Conservation (phyloP, 805 yeast species). For the Nakazawaea wickerhamii region DNA sequence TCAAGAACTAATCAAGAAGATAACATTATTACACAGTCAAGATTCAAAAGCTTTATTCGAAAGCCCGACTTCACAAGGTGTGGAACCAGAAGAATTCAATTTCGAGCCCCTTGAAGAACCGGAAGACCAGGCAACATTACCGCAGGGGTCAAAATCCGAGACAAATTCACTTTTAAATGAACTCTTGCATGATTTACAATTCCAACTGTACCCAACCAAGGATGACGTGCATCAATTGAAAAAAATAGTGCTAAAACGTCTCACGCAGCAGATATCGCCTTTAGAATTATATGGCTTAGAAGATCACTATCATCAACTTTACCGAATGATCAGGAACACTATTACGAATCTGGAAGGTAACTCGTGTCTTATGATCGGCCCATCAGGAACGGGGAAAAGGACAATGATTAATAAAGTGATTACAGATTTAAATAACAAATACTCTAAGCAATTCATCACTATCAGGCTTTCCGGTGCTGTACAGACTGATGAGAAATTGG, state of each 20-base stretch:
- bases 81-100: background rate
- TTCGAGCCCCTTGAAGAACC: background rate
- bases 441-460: constrained; percentile 50
- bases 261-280: constrained; percentile 1
- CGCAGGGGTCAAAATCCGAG: no score
- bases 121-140: background rate
- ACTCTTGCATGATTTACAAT: background rate
- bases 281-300: constrained; percentile 29
- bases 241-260: constrained; percentile 1
- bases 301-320: constrained; percentile 44
- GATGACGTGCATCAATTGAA: constrained; percentile 2
- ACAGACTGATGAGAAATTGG: constrained; percentile 70
- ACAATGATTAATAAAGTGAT: constrained; percentile 56
- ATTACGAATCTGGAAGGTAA: constrained; percentile 69
- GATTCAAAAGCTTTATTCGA: constrained; percentile 3
- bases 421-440: constrained; percentile 32
- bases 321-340: constrained; percentile 56
- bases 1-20: background rate
- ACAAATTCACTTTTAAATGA: background rate
- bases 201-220: background rate
- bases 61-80: background rate
- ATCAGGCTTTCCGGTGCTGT: constrained; percentile 64
- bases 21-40: constrained; percentile 1
- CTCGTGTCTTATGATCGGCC: constrained; percentile 76
- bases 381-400: constrained; percentile 74